A percentile compares a stretch with the other conserved stretches of the same genome.
Conservation (phyloP, 495 filamentous ascomycete species). For the Oleoguttula mirabilis region DNA sequence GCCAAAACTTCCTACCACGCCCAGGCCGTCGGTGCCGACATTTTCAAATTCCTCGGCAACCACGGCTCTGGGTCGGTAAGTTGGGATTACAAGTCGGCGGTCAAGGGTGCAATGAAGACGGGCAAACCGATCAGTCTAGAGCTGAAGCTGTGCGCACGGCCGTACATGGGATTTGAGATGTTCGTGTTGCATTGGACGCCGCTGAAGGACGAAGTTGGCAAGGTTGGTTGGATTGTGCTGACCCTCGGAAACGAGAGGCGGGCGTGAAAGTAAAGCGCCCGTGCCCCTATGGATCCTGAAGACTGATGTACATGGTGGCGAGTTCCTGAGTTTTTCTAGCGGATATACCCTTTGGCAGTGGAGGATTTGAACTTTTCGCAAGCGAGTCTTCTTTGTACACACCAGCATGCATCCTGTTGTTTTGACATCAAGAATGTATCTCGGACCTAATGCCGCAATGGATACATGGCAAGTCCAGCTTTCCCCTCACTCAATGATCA, state of each 20-base stretch:
- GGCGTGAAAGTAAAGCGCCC: conserved; percentile 1
- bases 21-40: conserved; percentile 34
- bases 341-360: too few species aligned
- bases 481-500: too few species aligned
- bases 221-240: conserved; percentile 37
- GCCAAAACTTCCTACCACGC: conserved; percentile 21
- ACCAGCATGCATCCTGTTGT: too few species aligned
- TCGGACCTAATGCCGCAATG: too few species aligned
- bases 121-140: conserved; percentile 35
- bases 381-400: too few species aligned
- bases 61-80: conserved; percentile 27
- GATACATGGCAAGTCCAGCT: too few species aligned
- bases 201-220: conserved; percentile 38
- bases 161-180: conserved; percentile 30
- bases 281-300: too few species aligned
- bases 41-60: conserved; percentile 39
- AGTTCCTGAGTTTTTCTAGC: too few species aligned
- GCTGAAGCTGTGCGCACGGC: conserved; percentile 28
- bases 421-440: too few species aligned
- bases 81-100: conserved; percentile 29
- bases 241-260: conserved; percentile 21
- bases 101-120: conserved; percentile 29
- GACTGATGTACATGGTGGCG: too few species aligned
- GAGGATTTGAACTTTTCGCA: too few species aligned
- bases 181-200: conserved; percentile 45